phyloP scores from a whole-genome alignment of 306 rosid genomes.

The Lotus japonicus region DNA sequence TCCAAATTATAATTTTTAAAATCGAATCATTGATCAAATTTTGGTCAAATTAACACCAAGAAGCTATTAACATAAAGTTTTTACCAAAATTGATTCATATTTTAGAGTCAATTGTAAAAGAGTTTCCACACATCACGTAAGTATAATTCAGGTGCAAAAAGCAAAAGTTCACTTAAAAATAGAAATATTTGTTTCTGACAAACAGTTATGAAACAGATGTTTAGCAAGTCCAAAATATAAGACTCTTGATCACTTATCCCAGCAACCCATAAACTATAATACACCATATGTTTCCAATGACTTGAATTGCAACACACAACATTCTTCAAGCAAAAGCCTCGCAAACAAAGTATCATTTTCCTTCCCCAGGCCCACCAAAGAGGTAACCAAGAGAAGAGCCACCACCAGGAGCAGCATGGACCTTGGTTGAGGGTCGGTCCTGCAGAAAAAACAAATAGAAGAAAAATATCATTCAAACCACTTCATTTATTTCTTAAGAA shows the following conservation, averaged over 20 bases:
- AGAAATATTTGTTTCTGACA: constrained; percentile 34
- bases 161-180: constrained; percentile 30
- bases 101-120: too few relatives aligned
- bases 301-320: constrained; percentile 30
- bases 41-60: too few relatives aligned
- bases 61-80: too few relatives aligned
- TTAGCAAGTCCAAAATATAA: constrained; percentile 45
- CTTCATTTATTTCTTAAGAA: neutral
- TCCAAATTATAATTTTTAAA: too few relatives aligned
- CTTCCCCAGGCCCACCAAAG: constrained; percentile 63
- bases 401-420: constrained; percentile 96
- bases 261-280: constrained; percentile 60
- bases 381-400: constrained; percentile 94
- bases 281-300: constrained; percentile 41
- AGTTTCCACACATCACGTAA: too few relatives aligned
- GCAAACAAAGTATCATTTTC: constrained; percentile 47
- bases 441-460: constrained; percentile 26
- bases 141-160: neutral
- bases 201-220: constrained; percentile 36
- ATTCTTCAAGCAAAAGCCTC: constrained; percentile 33
- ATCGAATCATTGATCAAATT: too few relatives aligned
- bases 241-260: constrained; percentile 42
- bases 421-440: constrained; percentile 99
- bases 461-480: neutral
- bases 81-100: too few relatives aligned